phyloP scores from a whole-genome alignment of 2,329 filamentous ascomycete species.

The Pezicula carpinea region DNA sequence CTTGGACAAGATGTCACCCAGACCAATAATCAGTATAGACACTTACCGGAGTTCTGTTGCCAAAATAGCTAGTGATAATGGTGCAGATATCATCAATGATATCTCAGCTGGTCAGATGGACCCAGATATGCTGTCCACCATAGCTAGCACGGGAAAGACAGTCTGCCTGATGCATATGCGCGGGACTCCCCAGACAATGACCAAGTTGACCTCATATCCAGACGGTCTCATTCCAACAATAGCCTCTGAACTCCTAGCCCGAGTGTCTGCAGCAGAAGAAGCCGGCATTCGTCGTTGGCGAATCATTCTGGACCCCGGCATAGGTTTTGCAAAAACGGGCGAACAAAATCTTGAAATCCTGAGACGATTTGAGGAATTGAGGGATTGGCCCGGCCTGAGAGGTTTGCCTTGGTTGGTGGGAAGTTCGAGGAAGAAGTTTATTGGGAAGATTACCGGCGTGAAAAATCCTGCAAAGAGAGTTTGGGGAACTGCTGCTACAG shows the following conservation, averaged over 20 bases:
- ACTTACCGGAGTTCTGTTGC: slow-evolving; percentile 88
- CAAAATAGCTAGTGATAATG: slow-evolving; percentile 66
- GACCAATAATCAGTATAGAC: slow-evolving; percentile 71
- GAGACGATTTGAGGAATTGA: slow-evolving; percentile 58
- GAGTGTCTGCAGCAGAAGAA: slow-evolving; percentile 68
- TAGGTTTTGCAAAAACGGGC: slow-evolving; percentile 86
- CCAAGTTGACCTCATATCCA: slow-evolving; percentile 47
- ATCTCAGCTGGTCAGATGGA: slow-evolving; percentile 81
- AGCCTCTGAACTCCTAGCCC: slow-evolving; percentile 48
- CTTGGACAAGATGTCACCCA: slow-evolving; percentile 62
- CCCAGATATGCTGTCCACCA: slow-evolving; percentile 72
- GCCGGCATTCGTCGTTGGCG: slow-evolving; percentile 89
- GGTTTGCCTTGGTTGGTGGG: slow-evolving; percentile 86
- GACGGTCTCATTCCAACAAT: slow-evolving; percentile 53
- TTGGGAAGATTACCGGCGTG: slow-evolving; percentile 77
- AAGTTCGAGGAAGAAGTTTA: slow-evolving; percentile 82
- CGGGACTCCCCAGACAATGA: slow-evolving; percentile 65
- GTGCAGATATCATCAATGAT: slow-evolving; percentile 93
- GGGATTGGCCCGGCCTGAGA: slow-evolving; percentile 57
- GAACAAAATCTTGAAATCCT: slow-evolving; percentile 80
- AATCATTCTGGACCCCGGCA: slow-evolving; percentile 87
- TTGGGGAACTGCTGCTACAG: slow-evolving; percentile 85
- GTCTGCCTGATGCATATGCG: slow-evolving; percentile 75
- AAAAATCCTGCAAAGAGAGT: slow-evolving; percentile 63
- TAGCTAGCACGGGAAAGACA: slow-evolving; percentile 72